Evolutionary conservation across 2,329 filamentous ascomycete species (phyloP).

Genomic region (Karstenula rhodostoma): DNA sequence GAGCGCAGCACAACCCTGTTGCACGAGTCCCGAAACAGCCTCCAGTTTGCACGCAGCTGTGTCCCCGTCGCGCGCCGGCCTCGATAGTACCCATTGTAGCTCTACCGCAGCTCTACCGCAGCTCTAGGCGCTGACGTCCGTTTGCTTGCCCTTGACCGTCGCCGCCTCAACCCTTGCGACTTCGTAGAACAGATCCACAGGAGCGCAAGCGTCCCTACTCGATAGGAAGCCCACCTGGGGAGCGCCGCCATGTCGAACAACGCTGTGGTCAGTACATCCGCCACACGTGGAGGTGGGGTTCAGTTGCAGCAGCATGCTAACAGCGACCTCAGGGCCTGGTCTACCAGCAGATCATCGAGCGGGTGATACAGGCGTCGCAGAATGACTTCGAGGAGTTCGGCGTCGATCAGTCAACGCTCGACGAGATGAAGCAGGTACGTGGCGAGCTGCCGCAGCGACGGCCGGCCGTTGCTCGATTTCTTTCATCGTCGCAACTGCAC

Average conservation of each 20-base stretch:
- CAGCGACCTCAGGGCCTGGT: constrained; percentile 67
- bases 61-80: constrained; percentile 33
- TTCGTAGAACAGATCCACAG: constrained; percentile 23
- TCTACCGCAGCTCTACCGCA: constrained; percentile 29
- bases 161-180: constrained; percentile 22
- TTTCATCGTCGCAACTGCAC: constrained; percentile 20
- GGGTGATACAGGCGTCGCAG: constrained; percentile 69
- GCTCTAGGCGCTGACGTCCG: constrained; percentile 39
- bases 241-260: constrained; percentile 47
- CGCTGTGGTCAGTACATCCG: constrained; percentile 48
- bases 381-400: constrained; percentile 98
- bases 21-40: constrained; percentile 40
- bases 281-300: constrained; percentile 25
- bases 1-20: constrained; percentile 40
- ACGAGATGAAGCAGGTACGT: constrained; percentile 87
- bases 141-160: constrained; percentile 27
- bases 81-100: constrained; percentile 34
- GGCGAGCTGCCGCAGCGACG: constrained; percentile 23
- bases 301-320: constrained; percentile 35
- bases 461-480: constrained; percentile 21
- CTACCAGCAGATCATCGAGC: constrained; percentile 90
- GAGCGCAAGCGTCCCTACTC: constrained; percentile 11
- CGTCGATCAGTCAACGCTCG: constrained; percentile 84
- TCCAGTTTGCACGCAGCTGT: constrained; percentile 25
- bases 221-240: constrained; percentile 20